phyloP scores from a whole-genome alignment of 441 rosid species.

The Erodium chrysanthum region DNA sequence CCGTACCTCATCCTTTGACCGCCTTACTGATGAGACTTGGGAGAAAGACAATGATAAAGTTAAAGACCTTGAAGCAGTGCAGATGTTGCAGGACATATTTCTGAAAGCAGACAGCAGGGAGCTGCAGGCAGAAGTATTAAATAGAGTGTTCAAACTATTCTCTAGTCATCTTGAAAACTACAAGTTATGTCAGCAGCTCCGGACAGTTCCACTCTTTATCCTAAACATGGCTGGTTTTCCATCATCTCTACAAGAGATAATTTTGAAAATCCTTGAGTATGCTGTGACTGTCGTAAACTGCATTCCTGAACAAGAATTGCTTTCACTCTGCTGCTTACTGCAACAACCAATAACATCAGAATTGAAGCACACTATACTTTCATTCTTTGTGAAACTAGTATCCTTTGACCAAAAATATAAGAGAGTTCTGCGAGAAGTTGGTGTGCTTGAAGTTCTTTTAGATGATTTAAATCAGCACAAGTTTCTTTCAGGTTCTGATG shows the following conservation, averaged over 20 bases:
- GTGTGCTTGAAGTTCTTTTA: conserved; percentile 83
- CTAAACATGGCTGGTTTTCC: conserved; percentile 96
- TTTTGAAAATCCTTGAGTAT: conserved; percentile 97
- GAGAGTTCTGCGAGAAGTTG: conserved; percentile 97
- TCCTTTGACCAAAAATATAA: conserved; percentile 99
- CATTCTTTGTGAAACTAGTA: conserved; percentile 90
- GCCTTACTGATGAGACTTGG: conserved; percentile 58
- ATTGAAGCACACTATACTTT: conserved; percentile 83
- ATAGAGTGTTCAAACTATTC: conserved; percentile 95
- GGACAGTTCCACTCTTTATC: conserved; percentile 93
- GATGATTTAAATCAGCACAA: conserved; percentile 98
- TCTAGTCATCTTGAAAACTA: conserved; percentile 98
- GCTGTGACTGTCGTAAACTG: conserved; percentile 99
- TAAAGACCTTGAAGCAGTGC: conserved; percentile 99
- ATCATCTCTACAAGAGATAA: conserved; percentile 82
- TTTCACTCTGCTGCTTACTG: conserved; percentile 95
- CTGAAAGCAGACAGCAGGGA: conserved; percentile 81
- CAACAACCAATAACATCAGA: conserved; percentile 91
- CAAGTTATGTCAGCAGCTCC: conserved; percentile 74
- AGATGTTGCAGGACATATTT: conserved; percentile 93
- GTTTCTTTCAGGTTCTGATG: conserved; percentile 73
- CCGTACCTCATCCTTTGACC: conserved; percentile 47
- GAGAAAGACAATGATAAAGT: conserved; percentile 73
- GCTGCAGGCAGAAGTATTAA: conserved; percentile 94
- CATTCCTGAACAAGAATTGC: conserved; percentile 96